phyloP scores from a whole-genome alignment of 176 grass and related monocot species.

The barley (Hordeum vulgare) region MorexV3_pseudomolecules_assembly NC_058524.1:225267068-225267567 shows the following conservation, averaged over 20 bases:
- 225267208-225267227: conserved; percentile 60
- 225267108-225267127: conserved; percentile 57
- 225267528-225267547: neutral
- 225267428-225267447: conserved; percentile 7
- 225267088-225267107: conserved; percentile 29
- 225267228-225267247: conserved; percentile 28
- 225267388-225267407: neutral
- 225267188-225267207: conserved; percentile 62
- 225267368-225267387: conserved; percentile 4
- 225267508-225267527: neutral
- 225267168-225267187: conserved; percentile 84
- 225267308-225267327: neutral
- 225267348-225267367: neutral
- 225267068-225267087: conserved; percentile 54
- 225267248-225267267: neutral
- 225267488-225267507: neutral
- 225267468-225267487: neutral
- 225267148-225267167: conserved; percentile 47
- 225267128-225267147: conserved; percentile 53
- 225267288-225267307: neutral
- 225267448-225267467: conserved; percentile 12
- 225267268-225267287: neutral
- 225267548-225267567: neutral
- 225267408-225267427: neutral
- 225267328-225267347: neutral